These are phyloP conservation scores for Ramaria sp. DNA, from an alignment of 768 basidiomycete species.

Conservation along the genomic window DNA sequence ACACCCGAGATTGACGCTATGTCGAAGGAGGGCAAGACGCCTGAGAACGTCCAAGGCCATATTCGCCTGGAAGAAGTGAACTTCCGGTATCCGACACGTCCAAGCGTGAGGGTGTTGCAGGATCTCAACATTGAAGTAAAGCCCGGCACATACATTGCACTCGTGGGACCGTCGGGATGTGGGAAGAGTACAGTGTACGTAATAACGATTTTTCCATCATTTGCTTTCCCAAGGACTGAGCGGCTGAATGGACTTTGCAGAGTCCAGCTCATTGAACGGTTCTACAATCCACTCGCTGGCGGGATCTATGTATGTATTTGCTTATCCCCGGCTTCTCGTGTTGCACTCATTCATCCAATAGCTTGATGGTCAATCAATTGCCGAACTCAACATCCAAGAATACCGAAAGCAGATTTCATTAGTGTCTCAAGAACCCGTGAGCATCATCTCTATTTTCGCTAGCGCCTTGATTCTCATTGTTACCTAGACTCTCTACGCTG, in stretches of 20 bases:
- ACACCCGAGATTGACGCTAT: slow-evolving; percentile 73
- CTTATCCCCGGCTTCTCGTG: slow-evolving; percentile 2
- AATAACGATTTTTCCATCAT: neutral
- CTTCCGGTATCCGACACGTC: slow-evolving; percentile 87
- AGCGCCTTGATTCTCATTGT: neutral
- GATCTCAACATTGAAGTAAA: slow-evolving; percentile 60
- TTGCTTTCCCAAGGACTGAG: neutral
- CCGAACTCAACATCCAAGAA: slow-evolving; percentile 69
- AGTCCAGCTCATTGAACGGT: slow-evolving; percentile 74
- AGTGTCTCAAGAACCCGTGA: slow-evolving; percentile 75
- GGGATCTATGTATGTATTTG: slow-evolving; percentile 40
- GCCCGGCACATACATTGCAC: slow-evolving; percentile 70
- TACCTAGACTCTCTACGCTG: slow-evolving; percentile 69
- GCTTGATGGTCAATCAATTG: slow-evolving; percentile 69
- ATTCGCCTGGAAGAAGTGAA: slow-evolving; percentile 71
- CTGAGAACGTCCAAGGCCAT: slow-evolving; percentile 39
- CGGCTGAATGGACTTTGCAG: slow-evolving; percentile 25
- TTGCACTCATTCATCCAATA: slow-evolving; percentile 17
- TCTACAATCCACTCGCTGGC: slow-evolving; percentile 73
- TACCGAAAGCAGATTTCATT: slow-evolving; percentile 84
- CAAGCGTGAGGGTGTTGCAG: slow-evolving; percentile 72
- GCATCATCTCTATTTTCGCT: slow-evolving; percentile 11
- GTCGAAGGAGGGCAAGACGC: slow-evolving; percentile 50
- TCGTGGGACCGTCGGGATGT: slow-evolving; percentile 73
- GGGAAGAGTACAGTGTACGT: slow-evolving; percentile 74